Base-by-base conservation (phyloP, 345 rosid genomes). In the Limnanthes douglasii region DNA sequence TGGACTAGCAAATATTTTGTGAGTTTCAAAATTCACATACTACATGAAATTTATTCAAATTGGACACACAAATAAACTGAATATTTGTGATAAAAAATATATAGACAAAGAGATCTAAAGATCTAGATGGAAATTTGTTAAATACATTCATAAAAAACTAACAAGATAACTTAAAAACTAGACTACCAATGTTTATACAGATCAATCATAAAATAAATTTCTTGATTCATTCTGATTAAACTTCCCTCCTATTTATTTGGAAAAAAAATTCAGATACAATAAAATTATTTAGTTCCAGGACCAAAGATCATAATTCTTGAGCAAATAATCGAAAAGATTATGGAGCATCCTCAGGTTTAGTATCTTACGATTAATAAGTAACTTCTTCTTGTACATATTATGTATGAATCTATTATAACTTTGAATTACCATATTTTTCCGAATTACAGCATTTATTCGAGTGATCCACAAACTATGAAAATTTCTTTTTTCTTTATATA, bases 391-490 rank as follows among this genome's bases (percentile, higher is more conserved):
- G 24, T 43, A 43, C 29, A 31, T 13, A 30, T 43, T 30, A 6
- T 43, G 18, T 43, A 21, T 31, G 13, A 43, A 43, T 31, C 8
- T 13, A 22, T 16, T 31, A 43, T 31, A 43, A 20, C 11, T 43
- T 30, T 43, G 21, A 17, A 11, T 19, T 43, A 29, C 14, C 8
- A 4, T 4, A 5, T 22, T 13, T 11, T 4, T 2, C 4, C 10
- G 31, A 44, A 44, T 44, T 32, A 21, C 10, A 31, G 21, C 31
- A 32, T 44, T 31, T 41, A 41, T 41, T 21, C 35, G 4, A 28
- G 35, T 41, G 15, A 28, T 41, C 44, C 8, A 27, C 32, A 37
- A 37, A 37, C 10, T 15, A 36, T 35, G 6, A 7, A 11, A 27
- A 57, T 51, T 16, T 31, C 4, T 5, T 31, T 31, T 31, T 31